Percentiles rank a stretch among this genome's conserved stretches.
phyloP scores from a whole-genome alignment of 192 early-diverging fungal genomes.

The Coemansia erecta region DNA sequence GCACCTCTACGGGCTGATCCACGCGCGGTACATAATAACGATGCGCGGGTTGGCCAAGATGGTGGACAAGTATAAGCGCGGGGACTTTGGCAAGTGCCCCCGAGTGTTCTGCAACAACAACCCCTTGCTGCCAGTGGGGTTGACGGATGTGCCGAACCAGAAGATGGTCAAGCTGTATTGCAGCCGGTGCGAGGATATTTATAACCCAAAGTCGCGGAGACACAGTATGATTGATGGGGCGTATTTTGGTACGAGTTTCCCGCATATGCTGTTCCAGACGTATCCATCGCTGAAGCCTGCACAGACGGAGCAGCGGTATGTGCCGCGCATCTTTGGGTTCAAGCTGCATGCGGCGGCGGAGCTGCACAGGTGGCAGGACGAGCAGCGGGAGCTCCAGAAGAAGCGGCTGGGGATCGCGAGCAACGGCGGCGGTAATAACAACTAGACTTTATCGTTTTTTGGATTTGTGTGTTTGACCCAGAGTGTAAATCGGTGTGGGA shows the following conservation, averaged over 20 bases:
- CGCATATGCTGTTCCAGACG: conserved; percentile 93
- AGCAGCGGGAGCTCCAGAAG: conserved; percentile 69
- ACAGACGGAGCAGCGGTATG: conserved; percentile 70
- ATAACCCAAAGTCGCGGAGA: conserved; percentile 83
- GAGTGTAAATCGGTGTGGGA: no score
- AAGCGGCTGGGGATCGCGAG: conserved; percentile 33
- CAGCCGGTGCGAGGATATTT: conserved; percentile 94
- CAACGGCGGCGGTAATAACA: background rate
- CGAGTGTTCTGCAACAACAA: conserved; percentile 89
- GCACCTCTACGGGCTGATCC: conserved; percentile 97
- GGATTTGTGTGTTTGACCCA: background rate
- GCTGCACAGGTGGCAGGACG: conserved; percentile 90
- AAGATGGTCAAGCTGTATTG: conserved; percentile 95
- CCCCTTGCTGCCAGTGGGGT: conserved; percentile 84
- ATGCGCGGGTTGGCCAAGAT: conserved; percentile 89
- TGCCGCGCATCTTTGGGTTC: conserved; percentile 99
- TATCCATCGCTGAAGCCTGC: conserved; percentile 79
- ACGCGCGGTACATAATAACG: conserved; percentile 95
- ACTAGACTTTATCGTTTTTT: background rate
- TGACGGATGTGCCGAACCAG: conserved; percentile 80
- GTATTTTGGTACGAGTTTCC: conserved; percentile 95
- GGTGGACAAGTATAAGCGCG: conserved; percentile 92
- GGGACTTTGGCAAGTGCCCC: conserved; percentile 96
- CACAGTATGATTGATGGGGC: conserved; percentile 91
- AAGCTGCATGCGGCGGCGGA: conserved; percentile 83